A percentile compares a stretch with the other conserved stretches of the same genome.
Conservation (phyloP, 1,284 basidiomycete genomes). For the Inonotus obliquus region DNA sequence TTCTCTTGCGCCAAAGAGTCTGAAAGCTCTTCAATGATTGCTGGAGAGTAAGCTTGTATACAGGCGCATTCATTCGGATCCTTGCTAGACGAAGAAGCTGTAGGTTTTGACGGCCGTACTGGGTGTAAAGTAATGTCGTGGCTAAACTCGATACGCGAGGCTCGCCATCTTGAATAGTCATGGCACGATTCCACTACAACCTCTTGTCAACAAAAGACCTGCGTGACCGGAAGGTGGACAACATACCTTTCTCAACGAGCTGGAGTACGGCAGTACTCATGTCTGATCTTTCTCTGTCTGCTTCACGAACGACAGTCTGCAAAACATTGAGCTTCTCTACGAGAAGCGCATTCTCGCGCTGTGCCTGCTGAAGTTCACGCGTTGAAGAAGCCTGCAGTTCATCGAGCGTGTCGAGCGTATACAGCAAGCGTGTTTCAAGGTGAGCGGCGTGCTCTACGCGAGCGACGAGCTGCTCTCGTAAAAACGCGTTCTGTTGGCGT, state of each 20-base stretch:
- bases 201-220: slow-evolving; percentile 17
- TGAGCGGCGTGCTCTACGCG: slow-evolving; percentile 40
- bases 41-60: slow-evolving; percentile 33
- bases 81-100: not conserved
- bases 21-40: slow-evolving; percentile 38
- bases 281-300: slow-evolving; percentile 49
- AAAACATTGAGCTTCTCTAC: slow-evolving; percentile 36
- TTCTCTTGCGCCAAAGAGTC: slow-evolving; percentile 43
- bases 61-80: slow-evolving; percentile 8
- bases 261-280: slow-evolving; percentile 47
- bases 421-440: slow-evolving; percentile 43
- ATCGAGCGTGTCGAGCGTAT: slow-evolving; percentile 50
- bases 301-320: slow-evolving; percentile 28
- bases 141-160: slow-evolving; percentile 40
- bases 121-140: slow-evolving; percentile 40
- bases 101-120: not conserved
- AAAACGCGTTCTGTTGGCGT: slow-evolving; percentile 28
- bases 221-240: not conserved
- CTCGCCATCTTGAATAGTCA: slow-evolving; percentile 48
- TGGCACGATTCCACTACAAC: slow-evolving; percentile 47
- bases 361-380: slow-evolving; percentile 37
- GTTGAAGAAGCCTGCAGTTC: slow-evolving; percentile 36
- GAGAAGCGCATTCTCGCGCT: slow-evolving; percentile 33
- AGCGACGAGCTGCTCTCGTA: slow-evolving; percentile 37
- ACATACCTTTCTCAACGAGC: slow-evolving; percentile 53